A percentile compares a stretch with the other conserved stretches of the same genome.
phyloP scores from a whole-genome alignment of 441 rosid species.

The Erodium texanum region DNA sequence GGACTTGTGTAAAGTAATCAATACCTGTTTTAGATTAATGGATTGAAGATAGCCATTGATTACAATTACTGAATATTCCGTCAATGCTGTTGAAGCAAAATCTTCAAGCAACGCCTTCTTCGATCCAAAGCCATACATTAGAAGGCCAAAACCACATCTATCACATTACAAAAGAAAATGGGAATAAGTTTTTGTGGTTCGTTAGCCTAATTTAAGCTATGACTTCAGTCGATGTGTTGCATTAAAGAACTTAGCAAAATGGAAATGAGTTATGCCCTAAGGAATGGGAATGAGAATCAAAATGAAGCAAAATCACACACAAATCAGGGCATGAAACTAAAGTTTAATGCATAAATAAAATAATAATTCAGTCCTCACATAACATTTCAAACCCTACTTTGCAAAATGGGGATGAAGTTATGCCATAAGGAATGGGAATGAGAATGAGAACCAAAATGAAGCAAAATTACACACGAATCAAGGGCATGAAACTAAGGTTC shows the following conservation, averaged over 20 bases:
- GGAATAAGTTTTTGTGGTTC: background rate
- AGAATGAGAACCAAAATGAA: no score
- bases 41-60: slow-evolving; percentile 87
- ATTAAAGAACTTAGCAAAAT: background rate
- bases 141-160: slow-evolving; percentile 87
- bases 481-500: no score
- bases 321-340: no score
- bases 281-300: no score
- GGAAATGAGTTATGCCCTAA: no score
- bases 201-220: background rate
- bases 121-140: slow-evolving; percentile 90
- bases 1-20: background rate
- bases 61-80: slow-evolving; percentile 66
- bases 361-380: no score
- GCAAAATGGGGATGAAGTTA: no score
- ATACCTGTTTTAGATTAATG: slow-evolving; percentile 75
- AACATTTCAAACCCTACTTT: no score
- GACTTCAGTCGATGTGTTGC: background rate
- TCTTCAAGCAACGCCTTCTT: slow-evolving; percentile 71
- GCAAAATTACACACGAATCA: no score
- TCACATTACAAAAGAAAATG: slow-evolving; percentile 3
- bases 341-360: background rate
- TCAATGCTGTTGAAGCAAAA: slow-evolving; percentile 70
- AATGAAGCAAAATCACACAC: no score
- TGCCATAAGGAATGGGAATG: no score